Evolutionary conservation across 768 basidiomycete species (phyloP), one percentile per base, ranked within the genome.

Genomic region (Pholiota conissans): DNA sequence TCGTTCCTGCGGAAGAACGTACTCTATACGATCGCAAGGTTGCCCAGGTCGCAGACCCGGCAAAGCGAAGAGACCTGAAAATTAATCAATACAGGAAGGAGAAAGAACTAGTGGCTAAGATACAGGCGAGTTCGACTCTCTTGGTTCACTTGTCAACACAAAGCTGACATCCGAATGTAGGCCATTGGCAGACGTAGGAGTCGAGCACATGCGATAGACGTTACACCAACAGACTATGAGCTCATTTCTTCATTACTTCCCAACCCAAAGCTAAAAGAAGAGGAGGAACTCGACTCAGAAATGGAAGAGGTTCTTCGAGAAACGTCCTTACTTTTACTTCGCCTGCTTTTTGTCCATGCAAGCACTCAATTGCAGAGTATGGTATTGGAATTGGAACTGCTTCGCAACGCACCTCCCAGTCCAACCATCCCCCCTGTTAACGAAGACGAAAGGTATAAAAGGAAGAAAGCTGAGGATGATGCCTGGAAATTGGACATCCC

Each of bases 1-100:
- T 94, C 46, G 73, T 93, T 8, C 79, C 87, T 0, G 77, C 81
- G 29, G 76, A 78, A 2, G 88, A 92, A 63, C 80, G 81, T 46
- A 71, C 70, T 11, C 67, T 93, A 10, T 82, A 86, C 62, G 74
- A 72, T 42, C 78, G 78, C 47, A 79, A 77, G 52, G 61, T 79
- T 9, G 76, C 77, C 8, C 64, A 75, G n/a, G 71, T 86, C 49
- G 71, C 65, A 9, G 90, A 98, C 69, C 82, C 87, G 18, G 81
- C 84, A 1, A 84, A 81, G 66, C 80, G 89, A 55, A 76, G 97
- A 63, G 94, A 96, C 62, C 70, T 87, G 30, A 99, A 97, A 76
- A 97, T 99, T 61, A 86, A 84, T 59, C 95, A 95, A 68, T 98
- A 85, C 71, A 86, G 88, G 71, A 82, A 84, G 56, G 94, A 96